Evolutionary conservation across 78 protist species (phyloP).

Genomic region (Polysphondylium violaceum): DNA sequence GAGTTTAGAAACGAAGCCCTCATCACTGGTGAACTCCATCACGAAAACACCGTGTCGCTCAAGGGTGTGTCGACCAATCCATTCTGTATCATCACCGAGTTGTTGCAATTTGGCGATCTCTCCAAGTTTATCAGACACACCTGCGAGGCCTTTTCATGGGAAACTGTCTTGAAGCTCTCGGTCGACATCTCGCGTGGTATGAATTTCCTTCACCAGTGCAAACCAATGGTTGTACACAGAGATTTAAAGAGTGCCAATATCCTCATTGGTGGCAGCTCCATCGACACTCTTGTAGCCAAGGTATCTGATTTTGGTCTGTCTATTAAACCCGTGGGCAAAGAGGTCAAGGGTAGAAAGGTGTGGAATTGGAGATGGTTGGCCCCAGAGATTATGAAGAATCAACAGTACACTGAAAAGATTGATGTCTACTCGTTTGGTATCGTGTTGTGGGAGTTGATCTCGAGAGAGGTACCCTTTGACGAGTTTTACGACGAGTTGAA

Average conservation of each 20-base stretch:
- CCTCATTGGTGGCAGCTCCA: conserved; percentile 21
- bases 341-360: conserved; percentile 68
- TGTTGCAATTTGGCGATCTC: conserved; percentile 48
- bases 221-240: conserved; percentile 82
- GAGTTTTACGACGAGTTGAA: conserved; percentile 53
- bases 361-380: conserved; percentile 82
- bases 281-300: conserved; percentile 43
- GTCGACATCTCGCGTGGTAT: conserved; percentile 78
- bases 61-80: conserved; percentile 70
- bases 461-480: conserved; percentile 72
- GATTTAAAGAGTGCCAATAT: conserved; percentile 82
- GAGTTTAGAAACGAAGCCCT: conserved; percentile 80
- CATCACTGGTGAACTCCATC: conserved; percentile 62
- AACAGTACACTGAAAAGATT: conserved; percentile 75
- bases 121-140: conserved; percentile 51
- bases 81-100: conserved; percentile 63
- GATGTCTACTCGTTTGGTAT: conserved; percentile 75
- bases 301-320: conserved; percentile 81
- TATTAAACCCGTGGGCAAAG: conserved; percentile 56
- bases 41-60: conserved; percentile 50
- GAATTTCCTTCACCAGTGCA: conserved; percentile 73
- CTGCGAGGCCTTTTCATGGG: conserved; percentile 45
- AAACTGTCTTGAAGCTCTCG: conserved; percentile 21
- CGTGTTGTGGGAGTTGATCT: conserved; percentile 73
- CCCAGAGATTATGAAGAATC: conserved; percentile 63